A percentile compares a stretch with the other conserved stretches of the same genome.
phyloP scores from a whole-genome alignment of 2,329 filamentous ascomycete genomes.

The Sporothrix curviconia region DNA sequence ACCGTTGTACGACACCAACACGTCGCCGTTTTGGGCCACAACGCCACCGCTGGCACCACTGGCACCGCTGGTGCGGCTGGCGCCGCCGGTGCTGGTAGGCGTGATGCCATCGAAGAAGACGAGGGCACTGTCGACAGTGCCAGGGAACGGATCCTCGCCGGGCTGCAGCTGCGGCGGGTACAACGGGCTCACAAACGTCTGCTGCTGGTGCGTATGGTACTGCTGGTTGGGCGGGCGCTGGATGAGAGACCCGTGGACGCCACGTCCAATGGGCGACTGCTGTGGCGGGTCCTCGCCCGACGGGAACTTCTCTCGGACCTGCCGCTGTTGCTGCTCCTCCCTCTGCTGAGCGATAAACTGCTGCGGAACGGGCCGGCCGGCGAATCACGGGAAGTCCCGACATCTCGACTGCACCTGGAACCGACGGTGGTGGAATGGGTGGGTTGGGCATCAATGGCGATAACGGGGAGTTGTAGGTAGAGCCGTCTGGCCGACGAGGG shows the following conservation, averaged over 20 bases:
- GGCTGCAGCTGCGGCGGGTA: conserved; percentile 50
- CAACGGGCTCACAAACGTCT: conserved; percentile 38
- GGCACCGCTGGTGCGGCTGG: background rate
- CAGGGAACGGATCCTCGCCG: conserved; percentile 24
- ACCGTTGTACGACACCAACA: conserved; percentile 13
- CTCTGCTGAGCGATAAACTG: conserved; percentile 4
- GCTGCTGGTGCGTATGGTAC: conserved; percentile 24
- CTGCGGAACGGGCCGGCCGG: conserved; percentile 11
- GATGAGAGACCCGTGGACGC: background rate
- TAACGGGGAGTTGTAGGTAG: background rate
- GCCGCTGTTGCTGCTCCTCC: conserved; percentile 9
- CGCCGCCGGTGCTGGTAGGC: background rate
- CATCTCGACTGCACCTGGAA: conserved; percentile 3
- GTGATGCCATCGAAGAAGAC: background rate
- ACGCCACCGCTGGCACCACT: background rate
- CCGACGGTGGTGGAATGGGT: background rate
- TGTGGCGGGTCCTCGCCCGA: background rate
- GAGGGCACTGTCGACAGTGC: background rate
- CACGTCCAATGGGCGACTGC: background rate
- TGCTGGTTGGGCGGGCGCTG: conserved; percentile 6
- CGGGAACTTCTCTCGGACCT: conserved; percentile 8
- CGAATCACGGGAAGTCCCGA: conserved; percentile 9
- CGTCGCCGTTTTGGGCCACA: conserved; percentile 7
- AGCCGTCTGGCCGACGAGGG: conserved; percentile 3
- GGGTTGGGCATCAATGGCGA: background rate